Percentiles rank a stretch among this genome's conserved stretches.
Conservation (phyloP, 2,329 filamentous ascomycete genomes). For the Aspergillus sp. region DNA sequence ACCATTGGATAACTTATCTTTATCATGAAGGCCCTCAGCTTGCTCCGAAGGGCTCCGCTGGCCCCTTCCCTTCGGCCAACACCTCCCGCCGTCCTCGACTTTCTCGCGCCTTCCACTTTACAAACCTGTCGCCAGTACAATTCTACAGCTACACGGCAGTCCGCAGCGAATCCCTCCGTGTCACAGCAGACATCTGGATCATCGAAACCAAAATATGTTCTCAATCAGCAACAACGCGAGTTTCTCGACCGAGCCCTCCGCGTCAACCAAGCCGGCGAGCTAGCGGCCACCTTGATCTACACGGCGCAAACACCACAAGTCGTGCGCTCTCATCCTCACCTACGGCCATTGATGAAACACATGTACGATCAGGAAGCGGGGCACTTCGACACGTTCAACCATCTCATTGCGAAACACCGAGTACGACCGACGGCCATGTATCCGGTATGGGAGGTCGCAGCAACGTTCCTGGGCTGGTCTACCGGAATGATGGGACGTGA, state of each 20-base stretch:
- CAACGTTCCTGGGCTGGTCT: constrained; percentile 80
- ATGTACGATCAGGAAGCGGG: constrained; percentile 97
- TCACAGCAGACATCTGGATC: constrained; percentile 14
- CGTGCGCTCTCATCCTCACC: constrained; percentile 76
- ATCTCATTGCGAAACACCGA: constrained; percentile 78
- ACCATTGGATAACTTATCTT: neutral
- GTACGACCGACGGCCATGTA: constrained; percentile 92
- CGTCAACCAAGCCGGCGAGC: constrained; percentile 95
- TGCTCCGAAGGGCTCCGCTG: constrained; percentile 25
- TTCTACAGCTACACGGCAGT: constrained; percentile 31
- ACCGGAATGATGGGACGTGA: constrained; percentile 88
- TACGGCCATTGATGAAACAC: constrained; percentile 88
- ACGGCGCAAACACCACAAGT: constrained; percentile 82
- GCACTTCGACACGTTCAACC: constrained; percentile 84
- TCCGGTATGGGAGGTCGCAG: constrained; percentile 80
- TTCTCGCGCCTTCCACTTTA: constrained; percentile 36
- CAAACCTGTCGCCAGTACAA: constrained; percentile 27
- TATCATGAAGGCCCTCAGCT: constrained; percentile 28
- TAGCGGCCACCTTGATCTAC: constrained; percentile 96
- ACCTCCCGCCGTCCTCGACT: constrained; percentile 37
- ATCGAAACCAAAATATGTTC: constrained; percentile 51
- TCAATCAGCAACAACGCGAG: constrained; percentile 69
- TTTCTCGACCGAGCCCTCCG: constrained; percentile 81
- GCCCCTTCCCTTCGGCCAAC: constrained; percentile 17
- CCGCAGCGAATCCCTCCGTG: constrained; percentile 27